These are phyloP conservation scores for Casuarina cunninghamiana DNA, from an alignment of 306 rosid species.

Conservation along the genomic window DNA sequence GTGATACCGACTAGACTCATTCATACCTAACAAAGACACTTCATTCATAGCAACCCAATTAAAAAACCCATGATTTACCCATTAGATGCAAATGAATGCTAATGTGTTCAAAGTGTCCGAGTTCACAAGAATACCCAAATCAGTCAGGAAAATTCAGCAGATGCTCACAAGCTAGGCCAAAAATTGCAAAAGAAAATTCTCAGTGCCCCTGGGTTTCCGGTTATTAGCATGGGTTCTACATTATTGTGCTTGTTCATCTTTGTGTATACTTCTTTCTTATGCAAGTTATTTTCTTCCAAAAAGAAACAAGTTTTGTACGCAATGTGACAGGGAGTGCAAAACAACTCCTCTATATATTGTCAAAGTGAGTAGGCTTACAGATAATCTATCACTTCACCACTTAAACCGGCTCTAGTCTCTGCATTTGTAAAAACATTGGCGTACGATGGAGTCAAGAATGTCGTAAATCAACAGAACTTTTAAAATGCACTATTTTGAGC, in stretches of 20 bases:
- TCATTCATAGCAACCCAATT: background rate
- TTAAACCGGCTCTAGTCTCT: constrained; percentile 1
- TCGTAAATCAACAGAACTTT: background rate
- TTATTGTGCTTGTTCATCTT: background rate
- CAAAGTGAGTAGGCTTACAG: background rate
- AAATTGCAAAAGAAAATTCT: background rate
- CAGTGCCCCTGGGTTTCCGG: too few species aligned
- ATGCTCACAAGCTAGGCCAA: background rate
- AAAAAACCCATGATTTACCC: background rate
- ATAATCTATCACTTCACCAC: background rate
- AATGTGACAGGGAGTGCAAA: background rate
- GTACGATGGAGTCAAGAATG: background rate
- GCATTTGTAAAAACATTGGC: background rate
- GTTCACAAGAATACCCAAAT: background rate
- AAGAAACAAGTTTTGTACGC: background rate
- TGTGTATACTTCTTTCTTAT: too few species aligned
- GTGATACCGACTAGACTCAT: background rate
- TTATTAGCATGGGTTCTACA: background rate
- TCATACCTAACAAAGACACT: background rate
- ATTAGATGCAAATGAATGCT: background rate
- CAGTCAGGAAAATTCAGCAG: background rate
- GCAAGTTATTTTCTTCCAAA: background rate
- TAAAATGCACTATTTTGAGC: background rate
- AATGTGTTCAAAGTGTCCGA: background rate
- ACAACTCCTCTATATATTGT: too few species aligned